Evolutionary conservation across 352 stramenopile species (phyloP).

Genomic region (Globisporangium cylindrosporum): DNA sequence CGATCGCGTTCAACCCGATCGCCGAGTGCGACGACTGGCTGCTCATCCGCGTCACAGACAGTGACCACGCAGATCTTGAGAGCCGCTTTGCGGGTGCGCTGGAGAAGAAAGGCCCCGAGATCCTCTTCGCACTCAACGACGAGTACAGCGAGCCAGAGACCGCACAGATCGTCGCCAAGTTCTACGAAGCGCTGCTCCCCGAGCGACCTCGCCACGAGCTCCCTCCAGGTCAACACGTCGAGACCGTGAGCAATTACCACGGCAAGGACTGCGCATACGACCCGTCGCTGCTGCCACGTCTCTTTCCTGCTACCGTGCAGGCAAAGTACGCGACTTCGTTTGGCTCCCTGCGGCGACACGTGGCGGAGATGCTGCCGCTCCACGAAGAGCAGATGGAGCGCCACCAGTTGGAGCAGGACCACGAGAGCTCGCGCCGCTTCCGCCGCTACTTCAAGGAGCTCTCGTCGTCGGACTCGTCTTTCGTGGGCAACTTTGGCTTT

Average conservation of each 20-base stretch:
- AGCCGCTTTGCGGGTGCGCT: constrained; percentile 38
- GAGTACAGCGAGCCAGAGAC: constrained; percentile 60
- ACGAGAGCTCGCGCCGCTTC: constrained; percentile 9
- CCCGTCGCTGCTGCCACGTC: constrained; percentile 8
- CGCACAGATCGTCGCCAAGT: constrained; percentile 46
- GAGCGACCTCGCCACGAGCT: constrained; percentile 56
- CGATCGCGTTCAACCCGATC: constrained; percentile 66
- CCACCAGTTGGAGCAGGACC: background rate
- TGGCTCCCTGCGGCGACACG: constrained; percentile 23
- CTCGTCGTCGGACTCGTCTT: constrained; percentile 30
- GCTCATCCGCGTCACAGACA: constrained; percentile 67
- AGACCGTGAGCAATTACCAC: constrained; percentile 75
- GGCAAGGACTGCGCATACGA: constrained; percentile 61
- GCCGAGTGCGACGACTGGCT: constrained; percentile 78
- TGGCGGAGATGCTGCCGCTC: background rate
- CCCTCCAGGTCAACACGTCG: constrained; percentile 38
- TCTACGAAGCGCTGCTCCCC: constrained; percentile 64
- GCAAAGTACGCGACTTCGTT: constrained; percentile 12
- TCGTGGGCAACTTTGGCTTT: constrained; percentile 27
- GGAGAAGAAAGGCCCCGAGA: constrained; percentile 44
- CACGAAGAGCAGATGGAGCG: background rate
- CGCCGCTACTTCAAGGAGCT: constrained; percentile 23
- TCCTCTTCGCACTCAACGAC: constrained; percentile 80
- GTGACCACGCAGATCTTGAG: constrained; percentile 30
- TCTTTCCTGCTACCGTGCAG: background rate